phyloP scores from a whole-genome alignment of 2,329 filamentous ascomycete species.

The Fusarium pseudonygamai region DNA sequence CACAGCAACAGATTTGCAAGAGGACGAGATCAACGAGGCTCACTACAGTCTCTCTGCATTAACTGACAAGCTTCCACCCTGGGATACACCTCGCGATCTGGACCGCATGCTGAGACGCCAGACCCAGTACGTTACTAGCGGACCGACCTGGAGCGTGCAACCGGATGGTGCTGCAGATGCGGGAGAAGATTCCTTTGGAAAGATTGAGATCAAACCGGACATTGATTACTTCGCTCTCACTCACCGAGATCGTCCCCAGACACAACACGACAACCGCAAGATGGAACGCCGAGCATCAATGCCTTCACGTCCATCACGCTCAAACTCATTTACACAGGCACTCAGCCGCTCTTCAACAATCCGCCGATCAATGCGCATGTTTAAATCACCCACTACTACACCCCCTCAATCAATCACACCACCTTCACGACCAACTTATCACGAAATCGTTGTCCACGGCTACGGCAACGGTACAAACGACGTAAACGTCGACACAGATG shows the following conservation, averaged over 20 bases:
- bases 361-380: slow-evolving; percentile 47
- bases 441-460: slow-evolving; percentile 63
- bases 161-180: background rate
- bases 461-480: slow-evolving; percentile 64
- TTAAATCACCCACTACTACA: slow-evolving; percentile 38
- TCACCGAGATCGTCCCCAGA: slow-evolving; percentile 42
- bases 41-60: slow-evolving; percentile 65
- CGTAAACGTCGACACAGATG: slow-evolving; percentile 42
- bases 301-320: slow-evolving; percentile 39
- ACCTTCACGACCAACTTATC: slow-evolving; percentile 46
- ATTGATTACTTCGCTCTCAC: slow-evolving; percentile 63
- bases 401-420: slow-evolving; percentile 27
- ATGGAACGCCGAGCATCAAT: slow-evolving; percentile 31
- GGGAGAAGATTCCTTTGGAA: slow-evolving; percentile 14
- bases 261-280: slow-evolving; percentile 7
- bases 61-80: slow-evolving; percentile 56
- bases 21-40: slow-evolving; percentile 65
- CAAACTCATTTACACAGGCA: slow-evolving; percentile 45
- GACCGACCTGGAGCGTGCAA: slow-evolving; percentile 17
- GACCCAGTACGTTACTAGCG: slow-evolving; percentile 38
- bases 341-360: slow-evolving; percentile 48
- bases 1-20: slow-evolving; percentile 66
- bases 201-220: slow-evolving; percentile 62
- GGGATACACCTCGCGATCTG: slow-evolving; percentile 50
- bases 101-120: slow-evolving; percentile 44